These are phyloP conservation scores for Pilasporangium apinafurcum DNA, from an alignment of 352 stramenopile genomes.

Conservation along the genomic window DNA sequence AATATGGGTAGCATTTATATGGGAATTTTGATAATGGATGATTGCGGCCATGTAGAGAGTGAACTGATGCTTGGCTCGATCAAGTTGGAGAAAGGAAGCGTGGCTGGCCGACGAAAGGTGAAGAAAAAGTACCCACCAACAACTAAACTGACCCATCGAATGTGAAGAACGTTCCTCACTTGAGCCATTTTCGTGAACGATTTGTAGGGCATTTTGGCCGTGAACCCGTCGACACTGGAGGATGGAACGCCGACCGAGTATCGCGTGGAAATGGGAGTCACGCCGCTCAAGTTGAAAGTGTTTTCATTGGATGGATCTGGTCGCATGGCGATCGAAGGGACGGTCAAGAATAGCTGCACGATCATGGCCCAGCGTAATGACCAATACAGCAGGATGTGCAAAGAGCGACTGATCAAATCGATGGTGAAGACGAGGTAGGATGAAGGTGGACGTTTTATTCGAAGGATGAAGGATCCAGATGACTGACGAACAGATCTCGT, in stretches of 20 bases:
- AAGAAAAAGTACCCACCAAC: neutral
- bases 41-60: constrained; percentile 71
- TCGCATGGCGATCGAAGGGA: constrained; percentile 84
- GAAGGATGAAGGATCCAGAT: neutral
- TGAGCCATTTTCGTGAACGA: too few species aligned
- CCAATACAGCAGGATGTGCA: constrained; percentile 82
- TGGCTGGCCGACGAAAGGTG: constrained; percentile 70
- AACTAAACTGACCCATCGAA: neutral
- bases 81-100: constrained; percentile 73
- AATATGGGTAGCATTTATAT: neutral
- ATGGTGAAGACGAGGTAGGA: constrained; percentile 74
- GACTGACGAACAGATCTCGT: neutral
- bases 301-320: constrained; percentile 82
- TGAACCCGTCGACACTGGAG: constrained; percentile 70
- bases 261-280: constrained; percentile 70
- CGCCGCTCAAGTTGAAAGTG: constrained; percentile 75
- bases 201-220: constrained; percentile 58
- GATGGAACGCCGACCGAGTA: constrained; percentile 80
- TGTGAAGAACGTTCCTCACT: too few species aligned
- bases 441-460: neutral
- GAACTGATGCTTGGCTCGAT: constrained; percentile 81
- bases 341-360: constrained; percentile 81
- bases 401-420: constrained; percentile 80
- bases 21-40: neutral
- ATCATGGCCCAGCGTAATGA: constrained; percentile 81